Evolutionary conservation across 2,329 filamentous ascomycete genomes (phyloP).

Genomic region (Fusarium sp.): DNA sequence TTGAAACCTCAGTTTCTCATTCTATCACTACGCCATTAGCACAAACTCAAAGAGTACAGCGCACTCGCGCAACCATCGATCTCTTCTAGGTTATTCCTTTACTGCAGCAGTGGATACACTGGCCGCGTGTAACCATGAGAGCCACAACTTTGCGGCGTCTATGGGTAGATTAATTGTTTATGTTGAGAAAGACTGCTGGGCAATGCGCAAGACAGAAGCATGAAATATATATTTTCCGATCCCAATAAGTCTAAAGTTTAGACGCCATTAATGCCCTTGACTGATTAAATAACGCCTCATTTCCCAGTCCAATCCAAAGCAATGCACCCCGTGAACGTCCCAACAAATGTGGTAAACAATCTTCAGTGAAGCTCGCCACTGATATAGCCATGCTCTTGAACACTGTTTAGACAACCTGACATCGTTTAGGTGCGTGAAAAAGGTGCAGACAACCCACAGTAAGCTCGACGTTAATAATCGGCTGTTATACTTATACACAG

Average conservation of each 20-base stretch:
- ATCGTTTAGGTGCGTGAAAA: neutral
- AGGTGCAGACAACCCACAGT: neutral
- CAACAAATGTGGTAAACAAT: neutral
- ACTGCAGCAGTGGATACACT: no score
- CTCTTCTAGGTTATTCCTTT: neutral
- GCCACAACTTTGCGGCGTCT: conserved; percentile 21
- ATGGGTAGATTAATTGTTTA: neutral
- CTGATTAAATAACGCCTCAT: conserved; percentile 23
- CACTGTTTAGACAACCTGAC: neutral
- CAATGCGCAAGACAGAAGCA: neutral
- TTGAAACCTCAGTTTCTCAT: neutral
- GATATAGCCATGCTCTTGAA: neutral
- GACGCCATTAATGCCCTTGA: conserved; percentile 16
- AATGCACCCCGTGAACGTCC: neutral
- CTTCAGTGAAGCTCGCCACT: neutral
- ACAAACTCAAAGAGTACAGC: neutral
- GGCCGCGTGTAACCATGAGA: neutral
- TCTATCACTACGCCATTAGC: no score
- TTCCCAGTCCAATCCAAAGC: conserved; percentile 7
- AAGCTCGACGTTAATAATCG: neutral
- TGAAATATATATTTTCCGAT: conserved; percentile 10
- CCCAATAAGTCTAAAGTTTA: conserved; percentile 21
- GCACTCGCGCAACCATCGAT: neutral
- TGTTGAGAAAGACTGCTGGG: neutral
- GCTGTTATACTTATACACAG: conserved; percentile 21